Evolutionary conservation across 2,329 filamentous ascomycete genomes (phyloP).

Genomic region (Camptophora hylomeconis): DNA sequence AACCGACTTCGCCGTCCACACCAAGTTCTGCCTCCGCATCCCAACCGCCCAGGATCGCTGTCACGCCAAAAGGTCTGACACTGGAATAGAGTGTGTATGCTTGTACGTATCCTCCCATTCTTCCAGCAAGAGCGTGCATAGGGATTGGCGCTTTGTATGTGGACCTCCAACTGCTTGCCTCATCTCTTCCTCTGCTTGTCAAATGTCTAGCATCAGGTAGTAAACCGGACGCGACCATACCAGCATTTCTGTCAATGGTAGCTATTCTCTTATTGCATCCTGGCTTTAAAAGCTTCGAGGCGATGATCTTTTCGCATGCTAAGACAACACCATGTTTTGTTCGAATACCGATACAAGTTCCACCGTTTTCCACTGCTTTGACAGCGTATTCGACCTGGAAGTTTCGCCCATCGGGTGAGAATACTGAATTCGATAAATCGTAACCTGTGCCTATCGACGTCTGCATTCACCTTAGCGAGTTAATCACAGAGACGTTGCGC

Average conservation of each 20-base stretch:
- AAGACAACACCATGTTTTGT: slow-evolving; percentile 96
- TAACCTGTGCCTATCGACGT: slow-evolving; percentile 99
- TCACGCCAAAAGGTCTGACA: slow-evolving; percentile 92
- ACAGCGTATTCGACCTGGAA: slow-evolving; percentile 98
- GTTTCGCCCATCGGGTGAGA: slow-evolving; percentile 96
- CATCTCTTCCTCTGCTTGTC: slow-evolving; percentile 83
- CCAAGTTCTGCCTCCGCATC: slow-evolving; percentile 75
- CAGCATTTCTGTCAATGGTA: slow-evolving; percentile 84
- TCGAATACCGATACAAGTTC: slow-evolving; percentile 88
- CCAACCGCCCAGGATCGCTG: slow-evolving; percentile 84
- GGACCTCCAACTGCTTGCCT: slow-evolving; percentile 80
- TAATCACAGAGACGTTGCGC: no score
- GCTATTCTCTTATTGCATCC: slow-evolving; percentile 96
- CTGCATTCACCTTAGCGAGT: slow-evolving; percentile 38
- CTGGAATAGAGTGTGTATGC: slow-evolving; percentile 96
- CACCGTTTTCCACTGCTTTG: slow-evolving; percentile 96
- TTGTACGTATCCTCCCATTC: slow-evolving; percentile 93
- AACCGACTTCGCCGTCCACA: slow-evolving; percentile 83
- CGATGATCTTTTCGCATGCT: slow-evolving; percentile 90
- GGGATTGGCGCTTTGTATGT: slow-evolving; percentile 93
- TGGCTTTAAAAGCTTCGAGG: slow-evolving; percentile 88
- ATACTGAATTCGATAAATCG: slow-evolving; percentile 98
- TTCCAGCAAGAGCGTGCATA: slow-evolving; percentile 71
- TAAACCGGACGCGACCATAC: slow-evolving; percentile 84
- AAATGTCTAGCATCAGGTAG: slow-evolving; percentile 93